These are phyloP conservation scores for Xylaria sp. DNA, from an alignment of 2,329 filamentous ascomycete species.

Conservation along the genomic window DNA sequence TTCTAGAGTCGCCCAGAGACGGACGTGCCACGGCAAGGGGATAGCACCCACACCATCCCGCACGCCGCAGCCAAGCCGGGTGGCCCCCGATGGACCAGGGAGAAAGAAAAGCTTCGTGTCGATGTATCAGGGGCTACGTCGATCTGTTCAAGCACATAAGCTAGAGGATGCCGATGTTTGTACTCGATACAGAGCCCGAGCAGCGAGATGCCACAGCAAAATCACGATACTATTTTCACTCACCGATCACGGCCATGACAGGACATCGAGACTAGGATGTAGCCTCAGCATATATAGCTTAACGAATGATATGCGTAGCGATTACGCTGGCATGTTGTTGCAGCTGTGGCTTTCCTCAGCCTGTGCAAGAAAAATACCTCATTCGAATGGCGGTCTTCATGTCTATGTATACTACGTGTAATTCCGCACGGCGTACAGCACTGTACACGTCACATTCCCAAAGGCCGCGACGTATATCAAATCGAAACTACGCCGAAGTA, in stretches of 20 bases:
- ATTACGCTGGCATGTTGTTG: constrained; percentile 23
- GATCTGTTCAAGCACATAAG: not conserved
- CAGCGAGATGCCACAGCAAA: constrained; percentile 8
- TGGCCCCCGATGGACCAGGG: constrained; percentile 5
- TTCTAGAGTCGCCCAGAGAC: constrained; percentile 14
- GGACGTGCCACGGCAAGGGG: constrained; percentile 10
- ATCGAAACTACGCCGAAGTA: not conserved
- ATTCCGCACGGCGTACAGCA: constrained; percentile 24
- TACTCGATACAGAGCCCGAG: constrained; percentile 14
- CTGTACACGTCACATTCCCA: constrained; percentile 29
- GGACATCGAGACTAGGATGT: constrained; percentile 9
- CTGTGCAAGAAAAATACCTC: constrained; percentile 32
- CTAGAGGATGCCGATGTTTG: constrained; percentile 3
- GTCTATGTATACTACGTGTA: constrained; percentile 6
- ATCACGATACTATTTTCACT: constrained; percentile 6
- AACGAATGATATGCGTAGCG: constrained; percentile 16
- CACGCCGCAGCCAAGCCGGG: constrained; percentile 34
- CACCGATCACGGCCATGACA: constrained; percentile 10
- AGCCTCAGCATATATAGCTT: constrained; percentile 1
- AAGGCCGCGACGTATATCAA: constrained; percentile 9
- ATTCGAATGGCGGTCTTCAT: constrained; percentile 9
- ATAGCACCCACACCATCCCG: constrained; percentile 24
- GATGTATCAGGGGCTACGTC: constrained; percentile 12
- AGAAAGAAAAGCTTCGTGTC: constrained; percentile 20
- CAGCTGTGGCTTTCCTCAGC: constrained; percentile 32